Base-by-base conservation (phyloP, 139 green algal genomes). In the Haematococcus lacustris region DNA sequence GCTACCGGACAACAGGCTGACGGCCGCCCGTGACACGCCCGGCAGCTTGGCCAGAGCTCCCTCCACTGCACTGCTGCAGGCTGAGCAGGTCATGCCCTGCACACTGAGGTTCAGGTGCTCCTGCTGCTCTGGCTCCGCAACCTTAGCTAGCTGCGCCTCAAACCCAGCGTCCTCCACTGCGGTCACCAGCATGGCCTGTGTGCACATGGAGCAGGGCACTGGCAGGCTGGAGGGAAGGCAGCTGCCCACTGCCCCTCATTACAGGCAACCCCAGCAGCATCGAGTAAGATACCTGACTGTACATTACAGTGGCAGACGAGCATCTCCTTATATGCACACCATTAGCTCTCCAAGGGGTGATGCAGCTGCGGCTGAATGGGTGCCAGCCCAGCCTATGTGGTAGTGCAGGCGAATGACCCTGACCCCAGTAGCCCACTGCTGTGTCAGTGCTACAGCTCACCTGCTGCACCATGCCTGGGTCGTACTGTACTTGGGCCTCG, bases 161-260 rank as follows among this genome's bases (percentile, higher is more conserved):
- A 96, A 97, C 23, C 93, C 93, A n/a, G 84, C 79, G 41, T 91
- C 88, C 47, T 93, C 83, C 0, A 97, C 77, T 0, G 82, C 83
- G 1, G 83, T 68, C 32, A 91, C 17, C 7, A 96, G 60, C 23
- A 13, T 33, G 33, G 0, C 41, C 33, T n/a, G 68, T 17, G n/a
- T 37, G 53, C 32, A 63, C 7, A 32, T 32, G 21, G 32, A 35
- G 53, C 25, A 26, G 4, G 21, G 53, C 23, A 63, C 43, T 65
- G 69, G 2, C 25, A 74, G 65, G 25, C 74, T 75, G 5, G 30
- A 30, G 30, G 9, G 43, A 9, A 17, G 9, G 43, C 43, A 17
- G 9, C 43, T 17, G 9, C 43, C 43, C 43, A 53, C 43, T 17
- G 17, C 43, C 43, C 43, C 17, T 28, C 47, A 57, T 13, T 57